These are phyloP conservation scores for Didymella keratinophila DNA, from an alignment of 2,329 filamentous ascomycete genomes.

Conservation along the genomic window DNA sequence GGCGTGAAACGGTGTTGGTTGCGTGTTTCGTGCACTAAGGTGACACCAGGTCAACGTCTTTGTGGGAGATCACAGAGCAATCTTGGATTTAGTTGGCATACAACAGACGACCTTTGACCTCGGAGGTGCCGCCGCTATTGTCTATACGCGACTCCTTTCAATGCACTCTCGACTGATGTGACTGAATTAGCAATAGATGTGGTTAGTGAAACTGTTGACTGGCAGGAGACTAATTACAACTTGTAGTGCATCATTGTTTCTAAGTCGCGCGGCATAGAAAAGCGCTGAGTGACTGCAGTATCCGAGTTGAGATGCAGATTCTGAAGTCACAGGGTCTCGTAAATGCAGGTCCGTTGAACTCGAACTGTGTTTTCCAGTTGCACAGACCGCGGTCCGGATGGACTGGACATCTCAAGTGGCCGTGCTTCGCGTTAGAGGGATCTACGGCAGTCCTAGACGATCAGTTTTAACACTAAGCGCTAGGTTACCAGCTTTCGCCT, in stretches of 20 bases:
- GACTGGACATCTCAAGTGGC: slow-evolving; percentile 17
- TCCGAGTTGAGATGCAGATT: slow-evolving; percentile 11
- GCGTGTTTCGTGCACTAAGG: slow-evolving; percentile 7
- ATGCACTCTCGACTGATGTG: slow-evolving; percentile 11
- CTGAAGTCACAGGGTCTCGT: slow-evolving; percentile 19
- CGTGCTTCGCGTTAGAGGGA: slow-evolving; percentile 23
- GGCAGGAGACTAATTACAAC: slow-evolving; percentile 9
- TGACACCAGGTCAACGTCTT: slow-evolving; percentile 5
- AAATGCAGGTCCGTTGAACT: slow-evolving; percentile 16
- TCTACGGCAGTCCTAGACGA: slow-evolving; percentile 29
- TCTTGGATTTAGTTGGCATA: slow-evolving; percentile 2
- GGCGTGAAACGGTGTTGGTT: slow-evolving; percentile 12
- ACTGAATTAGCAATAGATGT: slow-evolving; percentile 17
- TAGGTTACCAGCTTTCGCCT: slow-evolving; percentile 23
- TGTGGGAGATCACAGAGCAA: neutral
- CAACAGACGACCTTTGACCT: neutral
- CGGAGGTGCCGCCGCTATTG: slow-evolving; percentile 8
- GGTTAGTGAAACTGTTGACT: slow-evolving; percentile 33
- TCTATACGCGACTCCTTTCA: slow-evolving; percentile 7
- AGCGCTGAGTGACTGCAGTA: slow-evolving; percentile 1
- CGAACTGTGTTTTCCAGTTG: slow-evolving; percentile 3
- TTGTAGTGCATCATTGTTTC: neutral
- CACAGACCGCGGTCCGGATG: slow-evolving; percentile 16
- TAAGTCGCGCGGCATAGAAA: slow-evolving; percentile 5
- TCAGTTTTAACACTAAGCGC: slow-evolving; percentile 26